Evolutionary conservation across 768 basidiomycete species (phyloP).

Genomic region (Leucosporidium scottii): DNA sequence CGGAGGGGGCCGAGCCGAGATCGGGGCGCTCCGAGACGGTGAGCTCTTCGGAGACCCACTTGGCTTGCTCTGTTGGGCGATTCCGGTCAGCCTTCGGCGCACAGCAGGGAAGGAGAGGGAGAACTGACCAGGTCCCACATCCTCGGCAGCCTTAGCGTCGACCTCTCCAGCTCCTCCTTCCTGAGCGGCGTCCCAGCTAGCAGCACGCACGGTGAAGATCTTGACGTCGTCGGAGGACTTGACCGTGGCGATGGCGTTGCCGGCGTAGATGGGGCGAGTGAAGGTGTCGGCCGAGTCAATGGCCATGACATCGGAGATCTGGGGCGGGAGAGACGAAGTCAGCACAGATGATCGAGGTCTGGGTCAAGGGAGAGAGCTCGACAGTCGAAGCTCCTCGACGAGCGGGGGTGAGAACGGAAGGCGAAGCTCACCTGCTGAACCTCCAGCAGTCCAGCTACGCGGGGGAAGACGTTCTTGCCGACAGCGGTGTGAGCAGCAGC

Average conservation of each 20-base stretch:
- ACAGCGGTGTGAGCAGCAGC: constrained; percentile 85
- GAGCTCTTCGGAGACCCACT: constrained; percentile 51
- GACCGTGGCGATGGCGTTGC: constrained; percentile 92
- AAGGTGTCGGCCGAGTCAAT: constrained; percentile 69
- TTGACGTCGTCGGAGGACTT: constrained; percentile 74
- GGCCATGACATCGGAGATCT: constrained; percentile 79
- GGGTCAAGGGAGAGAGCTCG: not conserved
- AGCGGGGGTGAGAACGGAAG: constrained; percentile 10
- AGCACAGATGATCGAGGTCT: too few species aligned
- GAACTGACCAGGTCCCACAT: constrained; percentile 39
- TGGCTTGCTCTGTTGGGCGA: constrained; percentile 38
- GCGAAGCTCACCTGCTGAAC: constrained; percentile 54
- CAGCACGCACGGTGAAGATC: constrained; percentile 88
- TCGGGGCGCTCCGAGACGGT: constrained; percentile 90
- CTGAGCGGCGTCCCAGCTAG: constrained; percentile 66
- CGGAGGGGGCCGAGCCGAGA: constrained; percentile 72
- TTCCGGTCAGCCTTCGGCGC: not conserved
- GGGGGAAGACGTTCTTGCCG: constrained; percentile 86
- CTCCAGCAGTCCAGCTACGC: constrained; percentile 82
- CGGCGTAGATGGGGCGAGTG: constrained; percentile 91
- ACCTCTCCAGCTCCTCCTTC: constrained; percentile 46
- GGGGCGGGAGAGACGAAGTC: not conserved
- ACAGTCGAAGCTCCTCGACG: not conserved
- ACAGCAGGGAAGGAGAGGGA: not conserved
- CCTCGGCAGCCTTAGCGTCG: constrained; percentile 48